Percentiles rank a stretch among this genome's conserved stretches.
These are phyloP conservation scores for Globomyces sp. DNA, from an alignment of 371 early-diverging fungal genomes.

Conservation along the genomic window DNA sequence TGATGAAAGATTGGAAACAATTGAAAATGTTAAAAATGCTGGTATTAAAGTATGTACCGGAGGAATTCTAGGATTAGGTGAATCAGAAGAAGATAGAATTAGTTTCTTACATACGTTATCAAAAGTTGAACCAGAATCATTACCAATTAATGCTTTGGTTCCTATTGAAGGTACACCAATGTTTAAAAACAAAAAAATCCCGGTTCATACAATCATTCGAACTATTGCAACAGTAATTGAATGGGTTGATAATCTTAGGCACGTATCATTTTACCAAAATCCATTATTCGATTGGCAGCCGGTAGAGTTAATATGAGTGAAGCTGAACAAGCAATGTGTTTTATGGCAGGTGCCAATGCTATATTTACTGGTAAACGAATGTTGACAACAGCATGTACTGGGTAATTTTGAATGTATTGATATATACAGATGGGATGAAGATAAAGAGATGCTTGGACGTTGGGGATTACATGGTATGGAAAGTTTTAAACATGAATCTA, in stretches of 20 bases:
- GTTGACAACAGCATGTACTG: conserved; percentile 84
- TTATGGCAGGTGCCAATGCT: conserved; percentile 85
- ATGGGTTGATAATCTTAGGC: conserved; percentile 33
- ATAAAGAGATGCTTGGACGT: conserved; percentile 74
- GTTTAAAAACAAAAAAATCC: conserved; percentile 53
- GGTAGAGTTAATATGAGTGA: neutral
- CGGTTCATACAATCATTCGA: conserved; percentile 40
- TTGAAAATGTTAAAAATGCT: conserved; percentile 73
- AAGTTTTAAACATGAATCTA: neutral
- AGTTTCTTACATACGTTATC: conserved; percentile 76
- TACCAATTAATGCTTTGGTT: conserved; percentile 81
- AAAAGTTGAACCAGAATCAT: conserved; percentile 81
- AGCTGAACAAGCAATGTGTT: conserved; percentile 61
- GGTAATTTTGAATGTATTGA: conserved; percentile 34
- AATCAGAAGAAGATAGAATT: conserved; percentile 71
- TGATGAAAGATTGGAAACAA: conserved; percentile 78
- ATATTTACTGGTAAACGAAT: conserved; percentile 87
- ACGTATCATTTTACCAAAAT: conserved; percentile 79
- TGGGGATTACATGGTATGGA: conserved; percentile 45
- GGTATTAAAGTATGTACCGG: conserved; percentile 88
- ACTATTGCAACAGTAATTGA: conserved; percentile 68
- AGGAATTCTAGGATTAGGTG: conserved; percentile 86
- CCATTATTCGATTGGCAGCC: conserved; percentile 60
- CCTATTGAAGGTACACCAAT: conserved; percentile 81
- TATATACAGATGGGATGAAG: conserved; percentile 39